A percentile compares a stretch with the other conserved stretches of the same genome.
phyloP scores from a whole-genome alignment of 352 stramenopile species.

The Phytophthora uliginosa region DNA sequence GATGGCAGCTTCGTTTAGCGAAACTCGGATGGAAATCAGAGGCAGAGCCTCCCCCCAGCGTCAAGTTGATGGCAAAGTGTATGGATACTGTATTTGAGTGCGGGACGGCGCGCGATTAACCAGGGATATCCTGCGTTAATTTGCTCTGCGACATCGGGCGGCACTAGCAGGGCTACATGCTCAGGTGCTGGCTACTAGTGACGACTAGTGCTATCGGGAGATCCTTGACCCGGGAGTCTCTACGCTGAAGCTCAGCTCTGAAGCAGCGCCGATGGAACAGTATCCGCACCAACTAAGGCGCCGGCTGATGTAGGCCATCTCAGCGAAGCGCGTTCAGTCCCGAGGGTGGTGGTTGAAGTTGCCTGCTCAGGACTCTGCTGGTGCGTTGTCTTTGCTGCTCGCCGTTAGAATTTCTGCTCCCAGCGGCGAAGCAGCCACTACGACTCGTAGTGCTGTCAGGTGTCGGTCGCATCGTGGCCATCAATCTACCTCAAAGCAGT shows the following conservation, averaged over 20 bases:
- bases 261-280: conserved; percentile 3
- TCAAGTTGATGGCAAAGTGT: conserved; percentile 11
- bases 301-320: background rate
- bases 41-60: background rate
- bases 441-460: no score
- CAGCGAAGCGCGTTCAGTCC: background rate
- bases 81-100: background rate
- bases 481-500: background rate
- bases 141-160: conserved; percentile 6
- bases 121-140: conserved; percentile 9
- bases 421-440: background rate
- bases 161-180: background rate
- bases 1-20: conserved; percentile 12
- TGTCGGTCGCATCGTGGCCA: background rate
- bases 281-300: background rate
- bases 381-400: conserved; percentile 28
- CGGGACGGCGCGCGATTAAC: conserved; percentile 30
- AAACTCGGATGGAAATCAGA: conserved; percentile 25
- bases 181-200: background rate
- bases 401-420: conserved; percentile 12
- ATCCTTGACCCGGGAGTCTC: background rate
- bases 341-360: conserved; percentile 33
- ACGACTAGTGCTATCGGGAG: conserved; percentile 22
- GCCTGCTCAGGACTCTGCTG: background rate
- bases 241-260: conserved; percentile 16